Base-by-base conservation (phyloP, 2,329 filamentous ascomycete genomes). In the Tolypocladium inflatum region DNA sequence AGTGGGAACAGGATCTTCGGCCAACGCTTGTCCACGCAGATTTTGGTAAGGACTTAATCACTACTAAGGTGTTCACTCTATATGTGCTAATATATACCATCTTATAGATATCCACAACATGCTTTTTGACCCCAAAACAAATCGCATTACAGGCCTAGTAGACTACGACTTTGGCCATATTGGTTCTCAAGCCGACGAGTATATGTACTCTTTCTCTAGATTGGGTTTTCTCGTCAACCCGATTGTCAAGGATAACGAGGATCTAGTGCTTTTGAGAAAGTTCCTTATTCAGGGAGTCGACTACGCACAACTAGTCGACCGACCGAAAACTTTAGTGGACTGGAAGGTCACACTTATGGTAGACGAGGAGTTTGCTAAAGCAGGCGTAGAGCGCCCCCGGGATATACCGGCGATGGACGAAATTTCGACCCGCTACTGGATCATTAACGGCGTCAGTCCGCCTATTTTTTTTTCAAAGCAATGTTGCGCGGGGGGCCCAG, bases 141-240 rank as follows among this genome's bases (percentile, higher is more conserved):
- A 39, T 38, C 52, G 39, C 15, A 54, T 54, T 19, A 54, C 52
- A 54, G 52, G 52, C 52, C 52, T 54, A 17, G 13, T 54, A 42
- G 52, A 54, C 52, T 54, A 54, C 52, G 52, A 54, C 39, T 30
- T 54, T 30, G 52, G 52, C 52, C 52, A 54, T 10, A 54, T 54
- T 41, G 52, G 52, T 23, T 54, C 52, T 19, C 52, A 42, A 39
- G 52, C 52, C 37, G 52, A 54, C 37, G 52, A 54, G 37, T 54
- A 54, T 26, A 30, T 54, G 21, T 54, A 54, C 39, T 54, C 52
- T 19, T 41, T 54, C 33, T 41, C 52, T 39, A 41, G 37, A 11
- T 30, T 54, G 7, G 52, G 52, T 4, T 42, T 41, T 42, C 37
- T 54, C 21, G 52, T 54, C 1, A 21, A 17, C 9, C 52, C 52